Conservation (phyloP, 768 basidiomycete genomes). For the Lentinula guzmanii region DNA sequence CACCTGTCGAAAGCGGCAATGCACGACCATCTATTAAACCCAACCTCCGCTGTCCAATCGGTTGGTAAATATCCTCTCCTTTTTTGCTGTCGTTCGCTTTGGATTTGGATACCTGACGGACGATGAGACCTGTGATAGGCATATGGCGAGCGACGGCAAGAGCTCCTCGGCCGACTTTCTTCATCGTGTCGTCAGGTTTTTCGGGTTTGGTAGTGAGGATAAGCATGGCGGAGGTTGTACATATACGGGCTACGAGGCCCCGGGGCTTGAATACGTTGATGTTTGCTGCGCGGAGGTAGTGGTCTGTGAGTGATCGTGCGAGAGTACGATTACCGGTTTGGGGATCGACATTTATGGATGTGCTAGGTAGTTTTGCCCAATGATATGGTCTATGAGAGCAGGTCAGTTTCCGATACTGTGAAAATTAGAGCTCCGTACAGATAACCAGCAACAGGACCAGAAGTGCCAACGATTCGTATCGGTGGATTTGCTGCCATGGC, state of each 20-base stretch:
- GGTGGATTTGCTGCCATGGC: constrained; percentile 20
- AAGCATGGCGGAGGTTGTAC: constrained; percentile 17
- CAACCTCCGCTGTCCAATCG: neutral
- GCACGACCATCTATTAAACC: neutral
- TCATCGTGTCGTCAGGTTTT: neutral
- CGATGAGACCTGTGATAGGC: constrained; percentile 1
- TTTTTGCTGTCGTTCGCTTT: neutral
- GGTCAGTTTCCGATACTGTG: neutral
- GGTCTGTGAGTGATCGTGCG: constrained; percentile 18
- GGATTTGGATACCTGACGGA: neutral
- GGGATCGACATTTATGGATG: constrained; percentile 10
- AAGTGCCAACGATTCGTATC: constrained; percentile 15
- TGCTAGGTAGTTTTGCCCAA: constrained; percentile 16
- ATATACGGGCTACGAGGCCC: constrained; percentile 17
- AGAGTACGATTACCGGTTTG: constrained; percentile 12
- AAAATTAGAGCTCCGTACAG: constrained; percentile 9
- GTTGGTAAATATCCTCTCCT: neutral
- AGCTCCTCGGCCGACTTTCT: neutral
- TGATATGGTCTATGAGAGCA: constrained; percentile 15
- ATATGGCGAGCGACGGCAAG: neutral
- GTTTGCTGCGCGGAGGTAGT: constrained; percentile 18
- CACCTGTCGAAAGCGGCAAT: neutral
- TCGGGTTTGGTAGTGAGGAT: constrained; percentile 7
- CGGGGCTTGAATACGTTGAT: constrained; percentile 16
- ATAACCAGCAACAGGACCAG: constrained; percentile 16